Conservation (phyloP, 2,329 filamentous ascomycete genomes). For the Exophiala sideris region DNA sequence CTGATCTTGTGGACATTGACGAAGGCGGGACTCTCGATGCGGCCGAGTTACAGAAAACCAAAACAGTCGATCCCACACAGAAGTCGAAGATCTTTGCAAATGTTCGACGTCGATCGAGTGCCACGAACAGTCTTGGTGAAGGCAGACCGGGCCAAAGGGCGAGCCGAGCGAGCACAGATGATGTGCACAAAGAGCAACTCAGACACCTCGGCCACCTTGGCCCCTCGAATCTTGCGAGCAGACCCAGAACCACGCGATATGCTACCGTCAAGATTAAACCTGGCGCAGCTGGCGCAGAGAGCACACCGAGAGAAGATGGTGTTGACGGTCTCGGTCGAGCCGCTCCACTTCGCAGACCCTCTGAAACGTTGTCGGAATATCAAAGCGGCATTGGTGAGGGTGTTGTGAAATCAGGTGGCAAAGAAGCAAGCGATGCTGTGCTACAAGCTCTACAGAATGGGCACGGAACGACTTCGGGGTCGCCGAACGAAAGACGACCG, state of each 20-base stretch:
- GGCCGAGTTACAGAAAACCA: constrained; percentile 23
- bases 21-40: constrained; percentile 38
- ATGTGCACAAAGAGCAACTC: constrained; percentile 55
- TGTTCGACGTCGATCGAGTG: constrained; percentile 33
- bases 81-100: constrained; percentile 31
- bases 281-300: constrained; percentile 42
- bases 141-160: constrained; percentile 43
- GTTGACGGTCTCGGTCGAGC: constrained; percentile 36
- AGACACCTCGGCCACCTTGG: constrained; percentile 64
- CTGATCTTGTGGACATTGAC: constrained; percentile 46
- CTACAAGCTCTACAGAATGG: constrained; percentile 54
- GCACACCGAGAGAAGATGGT: constrained; percentile 35
- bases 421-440: constrained; percentile 62
- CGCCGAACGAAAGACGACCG: constrained; percentile 23
- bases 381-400: constrained; percentile 54
- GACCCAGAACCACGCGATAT: constrained; percentile 60
- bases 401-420: constrained; percentile 52
- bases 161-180: constrained; percentile 46
- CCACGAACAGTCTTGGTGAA: constrained; percentile 31
- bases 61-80: constrained; percentile 30
- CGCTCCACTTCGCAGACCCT: constrained; percentile 31
- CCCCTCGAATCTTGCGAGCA: constrained; percentile 60
- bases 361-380: constrained; percentile 38
- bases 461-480: constrained; percentile 46
- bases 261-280: constrained; percentile 65